Base-by-base conservation (phyloP, 768 basidiomycete genomes). In the Kwoniella botswanensis region DNA sequence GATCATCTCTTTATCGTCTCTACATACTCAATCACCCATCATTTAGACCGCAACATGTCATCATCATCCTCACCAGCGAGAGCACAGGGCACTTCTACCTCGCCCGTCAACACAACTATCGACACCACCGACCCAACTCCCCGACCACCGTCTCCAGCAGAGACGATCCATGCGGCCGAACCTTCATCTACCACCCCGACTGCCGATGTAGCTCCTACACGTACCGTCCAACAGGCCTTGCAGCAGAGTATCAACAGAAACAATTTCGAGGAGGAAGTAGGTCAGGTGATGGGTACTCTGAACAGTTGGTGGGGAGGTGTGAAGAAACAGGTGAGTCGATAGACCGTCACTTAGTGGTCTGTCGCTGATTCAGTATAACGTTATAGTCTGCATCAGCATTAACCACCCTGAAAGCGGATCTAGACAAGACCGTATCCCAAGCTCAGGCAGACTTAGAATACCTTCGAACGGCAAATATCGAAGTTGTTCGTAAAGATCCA, bases 201-300 rank as follows among this genome's bases (percentile, higher is more conserved):
- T 12, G 18, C 65, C 26, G 52, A 59, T 53, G 55, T 64, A 54
- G 17, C 50, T 2, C 41, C 72, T 17, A 71, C 59, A 42, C 59
- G 59, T 15, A 61, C 71, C 2, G 71, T 64, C 5, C 59, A 73
- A 52, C 54, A 70, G 18, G 74, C 73, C 10, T 71, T 75, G 43
- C 74, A 73, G 43, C 65, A 72, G 44, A 73, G 76, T 17, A 63
- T 80, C 5, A 68, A 74, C 22, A 57, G 69, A 24, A 68, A 69
- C 15, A 73, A 71, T 24, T 64, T 97, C 55, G 90, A 95, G 78
- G 91, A 95, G 78, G 94, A 97, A 82, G 92, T 97, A 15, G 87
- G 88, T 1, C 91, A 96, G 77, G 94, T 94, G 24, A 89, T 95
- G 53, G 92, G 92, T n/a, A 91, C 93, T 77, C 85, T 96, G 50